Evolutionary conservation across 1,284 basidiomycete species (phyloP).

Genomic region (Papiliotrema terrestris): DNA sequence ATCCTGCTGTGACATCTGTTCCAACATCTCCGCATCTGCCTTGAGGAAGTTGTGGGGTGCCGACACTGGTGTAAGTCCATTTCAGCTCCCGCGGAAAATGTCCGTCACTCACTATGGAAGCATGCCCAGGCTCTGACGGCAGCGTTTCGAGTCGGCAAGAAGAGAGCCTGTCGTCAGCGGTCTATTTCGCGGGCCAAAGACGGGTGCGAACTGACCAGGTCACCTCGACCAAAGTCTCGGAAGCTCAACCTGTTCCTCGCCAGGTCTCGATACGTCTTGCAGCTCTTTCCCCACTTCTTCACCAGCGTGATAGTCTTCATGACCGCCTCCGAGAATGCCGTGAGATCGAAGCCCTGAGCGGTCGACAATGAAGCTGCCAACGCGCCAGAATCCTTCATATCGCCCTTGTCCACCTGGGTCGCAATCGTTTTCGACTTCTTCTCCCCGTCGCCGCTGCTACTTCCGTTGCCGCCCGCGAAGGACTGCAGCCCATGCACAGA

Average conservation of each 20-base stretch:
- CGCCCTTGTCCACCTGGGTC: conserved; percentile 7
- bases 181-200: neutral
- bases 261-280: conserved; percentile 86
- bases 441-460: neutral
- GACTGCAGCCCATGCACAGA: neutral
- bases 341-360: conserved; percentile 67
- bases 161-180: conserved; percentile 57
- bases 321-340: conserved; percentile 75
- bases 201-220: conserved; percentile 57
- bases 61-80: conserved; percentile 58
- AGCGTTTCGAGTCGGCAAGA: conserved; percentile 90
- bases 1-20: conserved; percentile 79
- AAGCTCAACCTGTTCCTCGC: conserved; percentile 92
- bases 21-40: conserved; percentile 74
- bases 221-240: conserved; percentile 85
- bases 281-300: conserved; percentile 94
- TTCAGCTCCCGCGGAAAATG: neutral
- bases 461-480: neutral
- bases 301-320: conserved; percentile 76
- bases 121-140: conserved; percentile 94
- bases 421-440: neutral
- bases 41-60: conserved; percentile 97
- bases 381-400: conserved; percentile 34
- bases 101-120: conserved; percentile 63
- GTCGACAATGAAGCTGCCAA: conserved; percentile 30